Conservation (phyloP, 1,139 yeast genomes). For the Candida glucosophila region DNA sequence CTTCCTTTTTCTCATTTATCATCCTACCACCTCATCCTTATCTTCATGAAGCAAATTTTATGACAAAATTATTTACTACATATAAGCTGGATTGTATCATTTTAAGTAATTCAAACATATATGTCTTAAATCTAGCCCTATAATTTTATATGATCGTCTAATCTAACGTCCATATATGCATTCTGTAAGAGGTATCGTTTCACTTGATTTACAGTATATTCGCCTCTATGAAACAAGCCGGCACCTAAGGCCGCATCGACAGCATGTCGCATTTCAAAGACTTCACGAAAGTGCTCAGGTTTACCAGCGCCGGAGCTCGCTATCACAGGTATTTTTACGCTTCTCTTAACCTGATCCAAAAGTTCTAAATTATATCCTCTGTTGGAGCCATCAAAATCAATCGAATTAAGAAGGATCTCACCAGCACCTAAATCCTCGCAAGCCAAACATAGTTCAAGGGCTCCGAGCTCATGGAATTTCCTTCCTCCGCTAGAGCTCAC, state of each 20-base stretch:
- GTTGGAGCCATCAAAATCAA: slow-evolving; percentile 93
- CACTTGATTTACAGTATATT: slow-evolving; percentile 78
- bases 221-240: slow-evolving; percentile 94
- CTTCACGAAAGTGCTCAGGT: slow-evolving; percentile 84
- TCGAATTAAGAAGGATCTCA: slow-evolving; percentile 83
- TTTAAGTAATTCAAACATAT: no score
- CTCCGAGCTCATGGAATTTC: slow-evolving; percentile 82
- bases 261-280: slow-evolving; percentile 60
- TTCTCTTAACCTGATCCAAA: slow-evolving; percentile 63
- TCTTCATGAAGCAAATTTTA: no score
- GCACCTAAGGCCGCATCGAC: slow-evolving; percentile 98
- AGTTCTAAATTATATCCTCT: slow-evolving; percentile 86
- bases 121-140: no score
- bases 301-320: slow-evolving; percentile 97
- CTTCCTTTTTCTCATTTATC: no score
- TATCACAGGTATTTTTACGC: slow-evolving; percentile 83
- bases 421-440: slow-evolving; percentile 97
- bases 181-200: slow-evolving; percentile 49
- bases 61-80: no score
- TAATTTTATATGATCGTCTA: slow-evolving; percentile 21
- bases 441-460: slow-evolving; percentile 77
- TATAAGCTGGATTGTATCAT: no score
- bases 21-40: no score
- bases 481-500: slow-evolving; percentile 97
- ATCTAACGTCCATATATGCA: slow-evolving; percentile 28